Evolutionary conservation across 371 early-diverging fungal genomes (phyloP).

Genomic region (Zopfochytrium polystomum): DNA sequence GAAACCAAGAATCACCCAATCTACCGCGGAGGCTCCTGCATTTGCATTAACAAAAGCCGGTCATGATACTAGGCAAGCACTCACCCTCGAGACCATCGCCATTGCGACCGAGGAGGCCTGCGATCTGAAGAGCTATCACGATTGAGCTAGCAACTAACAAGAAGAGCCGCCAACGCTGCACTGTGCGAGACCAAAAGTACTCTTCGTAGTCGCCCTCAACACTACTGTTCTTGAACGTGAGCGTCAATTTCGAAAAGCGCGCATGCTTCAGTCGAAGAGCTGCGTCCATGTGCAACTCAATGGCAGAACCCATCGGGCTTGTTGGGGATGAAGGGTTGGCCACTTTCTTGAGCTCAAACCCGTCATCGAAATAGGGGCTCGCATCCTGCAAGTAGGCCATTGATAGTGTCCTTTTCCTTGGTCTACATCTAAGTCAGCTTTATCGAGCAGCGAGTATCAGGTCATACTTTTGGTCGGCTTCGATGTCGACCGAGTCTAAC

Average conservation of each 20-base stretch:
- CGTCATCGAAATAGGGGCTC: no score
- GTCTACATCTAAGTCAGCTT: no score
- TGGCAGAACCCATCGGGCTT: constrained; percentile 20
- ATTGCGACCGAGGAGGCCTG: constrained; percentile 20
- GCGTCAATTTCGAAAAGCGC: constrained; percentile 29
- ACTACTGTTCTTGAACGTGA: constrained; percentile 35
- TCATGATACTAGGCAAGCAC: neutral
- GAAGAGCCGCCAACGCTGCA: constrained; percentile 31
- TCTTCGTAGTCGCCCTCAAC: constrained; percentile 35
- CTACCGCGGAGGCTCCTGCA: constrained; percentile 14
- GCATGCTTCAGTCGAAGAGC: constrained; percentile 28
- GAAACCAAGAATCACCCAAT: constrained; percentile 27
- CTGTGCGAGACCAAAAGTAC: constrained; percentile 40
- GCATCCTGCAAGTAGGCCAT: no score
- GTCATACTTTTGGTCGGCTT: no score
- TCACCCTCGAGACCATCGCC: constrained; percentile 21
- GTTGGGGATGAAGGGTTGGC: no score
- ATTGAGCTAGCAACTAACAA: constrained; percentile 25
- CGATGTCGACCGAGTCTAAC: no score
- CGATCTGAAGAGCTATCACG: constrained; percentile 18
- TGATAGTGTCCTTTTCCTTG: no score
- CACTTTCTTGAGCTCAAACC: no score
- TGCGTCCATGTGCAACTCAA: constrained; percentile 32
- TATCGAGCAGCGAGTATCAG: no score
- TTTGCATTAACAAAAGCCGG: neutral